A percentile compares a stretch with the other conserved stretches of the same genome.
phyloP scores from a whole-genome alignment of 1,284 basidiomycete genomes.

The Somion occarium region DNA sequence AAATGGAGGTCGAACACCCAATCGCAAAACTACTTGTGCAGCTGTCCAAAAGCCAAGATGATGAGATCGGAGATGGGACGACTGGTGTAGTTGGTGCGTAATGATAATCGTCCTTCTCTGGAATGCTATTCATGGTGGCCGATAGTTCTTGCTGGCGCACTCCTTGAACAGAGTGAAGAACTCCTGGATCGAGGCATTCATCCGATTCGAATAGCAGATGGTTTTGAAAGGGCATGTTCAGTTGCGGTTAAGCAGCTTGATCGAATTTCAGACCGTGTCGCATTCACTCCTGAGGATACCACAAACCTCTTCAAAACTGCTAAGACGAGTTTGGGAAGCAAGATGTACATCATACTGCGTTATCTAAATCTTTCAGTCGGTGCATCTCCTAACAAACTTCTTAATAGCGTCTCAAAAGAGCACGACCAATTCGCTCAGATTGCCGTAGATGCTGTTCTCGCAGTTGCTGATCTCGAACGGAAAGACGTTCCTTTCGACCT shows the following conservation, averaged over 20 bases:
- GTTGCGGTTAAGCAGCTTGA: constrained; percentile 91
- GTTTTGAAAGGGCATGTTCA: constrained; percentile 91
- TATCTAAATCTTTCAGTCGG: no score
- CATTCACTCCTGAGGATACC: constrained; percentile 81
- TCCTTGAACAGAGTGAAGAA: constrained; percentile 86
- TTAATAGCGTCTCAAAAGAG: constrained; percentile 88
- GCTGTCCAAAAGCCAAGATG: constrained; percentile 95
- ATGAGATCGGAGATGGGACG: constrained; percentile 99
- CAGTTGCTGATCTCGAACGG: constrained; percentile 92
- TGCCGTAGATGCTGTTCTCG: constrained; percentile 94
- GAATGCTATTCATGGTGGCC: constrained; percentile 9
- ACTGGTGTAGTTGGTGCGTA: constrained; percentile 95
- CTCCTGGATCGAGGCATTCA: constrained; percentile 97
- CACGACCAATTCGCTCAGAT: constrained; percentile 95
- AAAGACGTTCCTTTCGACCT: constrained; percentile 97
- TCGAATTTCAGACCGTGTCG: constrained; percentile 86
- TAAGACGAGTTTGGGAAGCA: constrained; percentile 94
- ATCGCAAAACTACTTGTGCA: constrained; percentile 98
- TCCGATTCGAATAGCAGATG: constrained; percentile 97
- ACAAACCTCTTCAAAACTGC: constrained; percentile 91
- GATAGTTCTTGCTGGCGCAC: constrained; percentile 92
- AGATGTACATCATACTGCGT: constrained; percentile 68
- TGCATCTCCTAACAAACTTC: constrained; percentile 1
- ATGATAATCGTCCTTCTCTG: neutral
- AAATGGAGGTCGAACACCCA: constrained; percentile 99